Evolutionary conservation across 176 grass and related monocot species (phyloP).

Genomic region (Oryza coarctata): DNA sequence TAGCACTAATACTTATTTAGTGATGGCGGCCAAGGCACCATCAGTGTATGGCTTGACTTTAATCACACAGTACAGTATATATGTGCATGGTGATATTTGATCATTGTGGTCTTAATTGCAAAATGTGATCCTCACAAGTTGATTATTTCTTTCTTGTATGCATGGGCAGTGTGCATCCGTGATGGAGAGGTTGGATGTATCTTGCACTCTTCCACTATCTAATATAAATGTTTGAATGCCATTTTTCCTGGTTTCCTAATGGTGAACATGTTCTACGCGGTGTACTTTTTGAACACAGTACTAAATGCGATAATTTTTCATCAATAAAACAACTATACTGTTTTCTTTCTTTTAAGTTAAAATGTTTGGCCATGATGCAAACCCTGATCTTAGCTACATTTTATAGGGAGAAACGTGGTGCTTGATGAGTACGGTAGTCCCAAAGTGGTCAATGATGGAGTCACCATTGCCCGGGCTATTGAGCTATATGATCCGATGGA

Average conservation of each 20-base stretch:
- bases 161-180: not conserved
- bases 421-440: conserved; percentile 62
- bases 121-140: not conserved
- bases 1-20: too few relatives aligned
- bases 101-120: not conserved
- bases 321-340: not conserved
- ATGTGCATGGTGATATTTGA: too few relatives aligned
- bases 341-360: not conserved
- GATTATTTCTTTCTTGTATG: not conserved
- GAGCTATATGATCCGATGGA: conserved; percentile 77
- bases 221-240: not conserved
- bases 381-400: conserved; percentile 6
- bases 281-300: too few relatives aligned
- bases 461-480: conserved; percentile 75
- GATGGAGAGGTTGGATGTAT: not conserved
- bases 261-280: too few relatives aligned
- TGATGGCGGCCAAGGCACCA: not conserved
- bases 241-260: not conserved
- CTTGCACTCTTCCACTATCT: not conserved
- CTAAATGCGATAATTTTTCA: not conserved
- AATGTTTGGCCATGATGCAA: not conserved
- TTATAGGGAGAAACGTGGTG: conserved; percentile 69
- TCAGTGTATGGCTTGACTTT: not conserved
- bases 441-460: conserved; percentile 74
- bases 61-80: not conserved